A percentile compares a stretch with the other conserved stretches of the same genome.
These are phyloP conservation scores for Pyronema omphalodes DNA, from an alignment of 495 filamentous ascomycete species.

Conservation along the genomic window DNA sequence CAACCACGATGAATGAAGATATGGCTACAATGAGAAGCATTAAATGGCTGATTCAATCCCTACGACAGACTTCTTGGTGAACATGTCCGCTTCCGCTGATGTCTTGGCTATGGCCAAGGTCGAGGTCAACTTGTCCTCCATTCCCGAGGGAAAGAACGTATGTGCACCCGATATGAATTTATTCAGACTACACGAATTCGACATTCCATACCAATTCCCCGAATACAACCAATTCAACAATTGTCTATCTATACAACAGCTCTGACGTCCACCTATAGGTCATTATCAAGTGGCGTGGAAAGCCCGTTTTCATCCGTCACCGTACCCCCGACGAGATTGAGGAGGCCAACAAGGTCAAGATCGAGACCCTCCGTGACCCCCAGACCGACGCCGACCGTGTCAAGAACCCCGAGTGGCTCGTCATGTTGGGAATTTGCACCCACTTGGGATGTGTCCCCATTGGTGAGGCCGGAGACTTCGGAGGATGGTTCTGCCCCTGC, in stretches of 20 bases:
- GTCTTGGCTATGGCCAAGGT: constrained; percentile 99
- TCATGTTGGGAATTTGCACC: constrained; percentile 99
- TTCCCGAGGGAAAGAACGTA: constrained; percentile 99
- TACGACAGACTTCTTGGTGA: constrained; percentile 82
- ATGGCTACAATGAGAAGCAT: constrained; percentile 5
- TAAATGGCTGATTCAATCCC: not conserved
- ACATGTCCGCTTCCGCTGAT: constrained; percentile 98
- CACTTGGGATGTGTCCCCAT: constrained; percentile 98
- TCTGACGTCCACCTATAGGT: constrained; percentile 34
- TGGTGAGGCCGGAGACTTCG: constrained; percentile 92
- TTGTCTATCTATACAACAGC: not conserved
- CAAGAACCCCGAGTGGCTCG: constrained; percentile 94
- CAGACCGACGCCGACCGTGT: constrained; percentile 81
- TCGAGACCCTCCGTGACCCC: constrained; percentile 71
- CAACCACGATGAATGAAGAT: constrained; percentile 9
- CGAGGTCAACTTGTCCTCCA: constrained; percentile 76
- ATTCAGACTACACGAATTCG: not conserved
- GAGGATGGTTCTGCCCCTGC: constrained; percentile 99
- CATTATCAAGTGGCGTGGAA: constrained; percentile 99
- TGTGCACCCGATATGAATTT: constrained; percentile 20
- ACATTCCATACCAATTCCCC: not conserved
- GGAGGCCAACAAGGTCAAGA: constrained; percentile 60
- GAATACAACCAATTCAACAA: not conserved
- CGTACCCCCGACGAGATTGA: constrained; percentile 74
- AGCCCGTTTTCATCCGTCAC: constrained; percentile 99